Percentiles rank a stretch among this genome's conserved stretches.
Evolutionary conservation across 805 yeast species (phyloP).

Genomic region (Candida coquimbonensis): DNA sequence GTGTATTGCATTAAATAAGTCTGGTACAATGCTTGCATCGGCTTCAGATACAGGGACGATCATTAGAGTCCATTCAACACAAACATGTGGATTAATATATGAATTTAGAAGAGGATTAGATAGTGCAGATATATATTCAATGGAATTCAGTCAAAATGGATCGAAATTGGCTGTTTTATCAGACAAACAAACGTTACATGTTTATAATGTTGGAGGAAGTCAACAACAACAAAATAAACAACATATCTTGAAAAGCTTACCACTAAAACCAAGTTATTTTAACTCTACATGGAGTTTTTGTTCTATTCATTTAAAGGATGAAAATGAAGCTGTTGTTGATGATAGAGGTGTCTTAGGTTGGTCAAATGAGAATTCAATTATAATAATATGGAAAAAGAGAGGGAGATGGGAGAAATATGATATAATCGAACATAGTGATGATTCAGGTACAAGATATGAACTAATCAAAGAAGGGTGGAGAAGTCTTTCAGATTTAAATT

Average conservation of each 20-base stretch:
- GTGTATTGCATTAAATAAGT: constrained; percentile 53
- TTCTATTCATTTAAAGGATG: constrained; percentile 45
- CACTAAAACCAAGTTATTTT: constrained; percentile 68
- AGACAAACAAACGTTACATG: constrained; percentile 85
- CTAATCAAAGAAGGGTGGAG: constrained; percentile 70
- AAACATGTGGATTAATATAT: constrained; percentile 59
- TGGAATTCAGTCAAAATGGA: constrained; percentile 78
- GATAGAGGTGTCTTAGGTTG: constrained; percentile 57
- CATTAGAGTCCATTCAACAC: constrained; percentile 64
- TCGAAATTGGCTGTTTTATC: constrained; percentile 75
- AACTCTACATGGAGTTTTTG: constrained; percentile 86
- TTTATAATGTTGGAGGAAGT: constrained; percentile 49
- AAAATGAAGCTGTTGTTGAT: constrained; percentile 21
- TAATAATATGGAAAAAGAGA: constrained; percentile 67
- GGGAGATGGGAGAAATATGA: constrained; percentile 85
- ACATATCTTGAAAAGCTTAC: constrained; percentile 58
- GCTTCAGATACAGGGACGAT: constrained; percentile 82
- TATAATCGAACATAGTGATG: constrained; percentile 43
- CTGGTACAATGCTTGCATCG: constrained; percentile 67
- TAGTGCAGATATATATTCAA: constrained; percentile 70
- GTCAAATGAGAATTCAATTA: constrained; percentile 60
- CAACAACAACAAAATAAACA: constrained; percentile 40
- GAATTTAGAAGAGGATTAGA: constrained; percentile 91
- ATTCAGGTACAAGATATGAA: constrained; percentile 38
- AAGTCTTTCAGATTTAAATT: constrained; percentile 26